Percentiles rank a stretch among this genome's conserved stretches.
Evolutionary conservation across 331 rosid genomes (phyloP).

Genomic region (Rosa hybrid): DNA sequence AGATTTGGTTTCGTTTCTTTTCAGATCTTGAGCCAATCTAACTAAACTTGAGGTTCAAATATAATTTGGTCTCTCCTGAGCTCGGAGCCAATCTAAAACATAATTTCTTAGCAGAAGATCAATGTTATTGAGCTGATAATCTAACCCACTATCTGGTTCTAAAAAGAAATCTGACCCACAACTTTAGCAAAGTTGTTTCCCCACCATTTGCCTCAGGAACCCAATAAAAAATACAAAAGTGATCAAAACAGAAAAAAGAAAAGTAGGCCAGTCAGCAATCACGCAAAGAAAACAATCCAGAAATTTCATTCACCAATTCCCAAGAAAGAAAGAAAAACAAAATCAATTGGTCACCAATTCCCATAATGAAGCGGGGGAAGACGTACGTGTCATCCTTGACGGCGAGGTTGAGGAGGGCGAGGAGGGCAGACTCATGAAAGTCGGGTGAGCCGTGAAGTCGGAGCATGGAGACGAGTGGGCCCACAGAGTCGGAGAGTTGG

Average conservation of each 20-base stretch:
- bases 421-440: slow-evolving; percentile 64
- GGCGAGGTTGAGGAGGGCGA: slow-evolving; percentile 92
- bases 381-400: slow-evolving; percentile 80
- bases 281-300: no score
- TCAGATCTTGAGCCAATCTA: background rate
- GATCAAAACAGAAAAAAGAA: background rate
- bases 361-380: background rate
- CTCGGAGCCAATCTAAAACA: background rate
- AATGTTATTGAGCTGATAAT: background rate
- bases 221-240: slow-evolving; percentile 26
- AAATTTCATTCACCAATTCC: background rate
- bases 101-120: background rate
- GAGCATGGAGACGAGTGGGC: slow-evolving; percentile 81
- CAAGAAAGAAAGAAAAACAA: background rate
- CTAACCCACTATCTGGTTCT: background rate
- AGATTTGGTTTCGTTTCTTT: background rate
- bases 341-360: background rate
- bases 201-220: slow-evolving; percentile 22
- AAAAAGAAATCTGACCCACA: background rate
- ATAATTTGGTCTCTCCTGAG: no score
- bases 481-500: slow-evolving; percentile 57
- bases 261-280: no score
- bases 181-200: background rate
- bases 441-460: slow-evolving; percentile 51
- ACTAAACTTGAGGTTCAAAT: background rate